Evolutionary conservation across 1,139 yeast genomes (phyloP), one percentile per base, ranked within the genome.

Genomic region (Casaregolazyma suthepensis): DNA sequence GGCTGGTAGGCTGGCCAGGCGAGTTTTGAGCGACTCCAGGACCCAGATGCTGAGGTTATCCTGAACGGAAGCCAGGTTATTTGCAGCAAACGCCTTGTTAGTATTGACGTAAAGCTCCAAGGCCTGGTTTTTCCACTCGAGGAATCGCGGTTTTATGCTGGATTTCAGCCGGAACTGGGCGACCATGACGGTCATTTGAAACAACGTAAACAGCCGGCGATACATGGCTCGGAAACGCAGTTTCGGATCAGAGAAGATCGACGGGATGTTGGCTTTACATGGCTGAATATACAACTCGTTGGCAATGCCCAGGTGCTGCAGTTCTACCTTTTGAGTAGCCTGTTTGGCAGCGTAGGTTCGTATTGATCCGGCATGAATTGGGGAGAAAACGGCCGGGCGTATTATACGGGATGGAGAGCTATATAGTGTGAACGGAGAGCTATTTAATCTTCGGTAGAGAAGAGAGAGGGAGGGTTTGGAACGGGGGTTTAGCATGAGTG

Each of bases 51-150:
- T 77, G 53, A 81, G 75, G 48, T 70, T 70, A 59, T 71, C 75
- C 59, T 72, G 73, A 45, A 78, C 73, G 29, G 74, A 67, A 52
- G 64, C 72, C 49, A 78, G 66, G 60, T 75, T 74, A 57, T 72
- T 78, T 12, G 71, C 60, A 0, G 89, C 87, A 71, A 86, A 86
- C 3, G 86, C 83, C 62, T 80, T 79, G 69, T 86, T 85, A 17
- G 85, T 82, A 53, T 78, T 76, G 35, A 82, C 83, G 65, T 81
- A 85, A 51, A 73, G 74, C 61, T 85, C 85, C 57, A 86, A 78
- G 15, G 90, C 89, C 47, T 77, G 77, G 66, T 85, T 86, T 66
- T 83, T 84, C 91, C 91, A 85, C 56, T 81, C 76, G 48, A 81
- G 71, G 66, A 84, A 83, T 48, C 81, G 75, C 22, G 90, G 87